Evolutionary conservation across 805 yeast genomes (phyloP).

Genomic region (Yarrowia sp.): DNA sequence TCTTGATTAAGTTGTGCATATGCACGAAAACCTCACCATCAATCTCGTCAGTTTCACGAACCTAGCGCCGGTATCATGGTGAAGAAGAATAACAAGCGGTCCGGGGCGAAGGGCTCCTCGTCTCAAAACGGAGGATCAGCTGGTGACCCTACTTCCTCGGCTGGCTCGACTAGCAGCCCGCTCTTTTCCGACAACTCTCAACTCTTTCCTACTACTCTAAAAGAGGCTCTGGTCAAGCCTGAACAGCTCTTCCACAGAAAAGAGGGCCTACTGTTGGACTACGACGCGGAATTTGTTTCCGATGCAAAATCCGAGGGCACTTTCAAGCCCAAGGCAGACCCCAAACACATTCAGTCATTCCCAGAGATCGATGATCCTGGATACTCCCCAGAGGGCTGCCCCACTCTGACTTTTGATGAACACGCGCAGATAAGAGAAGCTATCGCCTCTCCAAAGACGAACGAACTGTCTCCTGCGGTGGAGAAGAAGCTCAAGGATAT

Average conservation of each 20-base stretch:
- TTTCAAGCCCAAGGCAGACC: conserved; percentile 15
- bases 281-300: conserved; percentile 10
- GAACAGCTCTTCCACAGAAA: conserved; percentile 3
- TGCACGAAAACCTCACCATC: conserved; percentile 23
- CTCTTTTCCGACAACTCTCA: background rate
- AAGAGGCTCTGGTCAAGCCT: background rate
- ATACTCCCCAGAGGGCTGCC: background rate
- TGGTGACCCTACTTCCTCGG: background rate
- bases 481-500: conserved; percentile 3
- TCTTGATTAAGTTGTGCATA: conserved; percentile 21
- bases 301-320: background rate
- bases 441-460: background rate
- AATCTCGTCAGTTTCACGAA: background rate
- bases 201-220: background rate
- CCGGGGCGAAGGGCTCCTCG: background rate
- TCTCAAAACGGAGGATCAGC: background rate
- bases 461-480: background rate
- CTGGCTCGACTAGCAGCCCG: background rate
- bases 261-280: conserved; percentile 10
- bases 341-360: background rate
- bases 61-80: background rate
- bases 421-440: conserved; percentile 9
- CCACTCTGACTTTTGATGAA: background rate
- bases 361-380: background rate
- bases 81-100: background rate